Base-by-base conservation (phyloP, 805 yeast species). In the Saccharomycopsis malanga region DNA sequence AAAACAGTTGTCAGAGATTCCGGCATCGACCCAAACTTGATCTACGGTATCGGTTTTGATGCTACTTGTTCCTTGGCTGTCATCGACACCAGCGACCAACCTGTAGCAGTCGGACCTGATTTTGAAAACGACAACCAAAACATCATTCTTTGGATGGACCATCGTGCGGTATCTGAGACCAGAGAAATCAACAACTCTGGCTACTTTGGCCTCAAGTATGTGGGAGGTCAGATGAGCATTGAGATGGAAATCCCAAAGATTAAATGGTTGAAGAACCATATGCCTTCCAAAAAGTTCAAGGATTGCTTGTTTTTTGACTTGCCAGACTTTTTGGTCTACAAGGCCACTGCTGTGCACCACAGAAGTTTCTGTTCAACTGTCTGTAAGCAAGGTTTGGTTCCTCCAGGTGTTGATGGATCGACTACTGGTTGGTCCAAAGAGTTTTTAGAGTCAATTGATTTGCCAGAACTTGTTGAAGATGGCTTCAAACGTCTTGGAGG, bases 231-330 rank as follows among this genome's bases (percentile, higher is more conserved):
- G 58, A 91, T 93, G 97, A 88, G 97, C 43, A 84, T 93, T 59
- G 98, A 91, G 65, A 93, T 93, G 98, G 98, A 93, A 62, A 73
- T 93, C 55, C 98, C 98, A 52, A 93, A 93, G 67, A 88, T 87
- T 68, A 85, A 86, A 68, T 93, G 98, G 98, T 74, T 93, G 60
- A 91, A 91, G 63, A 81, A 84, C 63, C 73, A 93, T 64, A 67
- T 88, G 70, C 85, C 94, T 3, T 67, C 47, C 7, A 77, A 70
- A 14, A 65, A 66, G 46, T 84, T 87, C 62, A 61, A 64, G 4
- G 57, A 68, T 25, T 76, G 83, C 57, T 83, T 87, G 67, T 93
- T 93, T 65, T 91, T 87, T 62, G 98, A 93, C 64, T 74, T 93
- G 55, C 85, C 95, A 3, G 98, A 93, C 64, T 93, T 71, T 63